These are phyloP conservation scores for Lotmaria passim DNA, from an alignment of 208 protist genomes.

Conservation along the genomic window DNA sequence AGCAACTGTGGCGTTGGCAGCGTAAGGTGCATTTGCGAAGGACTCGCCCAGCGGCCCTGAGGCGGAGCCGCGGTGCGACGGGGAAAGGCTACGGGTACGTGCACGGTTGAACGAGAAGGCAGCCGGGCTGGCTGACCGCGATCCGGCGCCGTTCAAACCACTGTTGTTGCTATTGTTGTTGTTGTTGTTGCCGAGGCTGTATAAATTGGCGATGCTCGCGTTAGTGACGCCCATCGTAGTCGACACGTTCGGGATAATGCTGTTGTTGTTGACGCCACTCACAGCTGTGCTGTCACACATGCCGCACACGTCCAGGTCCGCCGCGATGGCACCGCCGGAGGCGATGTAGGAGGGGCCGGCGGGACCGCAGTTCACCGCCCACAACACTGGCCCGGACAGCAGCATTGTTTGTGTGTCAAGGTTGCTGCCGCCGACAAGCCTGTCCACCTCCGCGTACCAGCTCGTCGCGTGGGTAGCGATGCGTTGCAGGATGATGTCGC, in stretches of 20 bases:
- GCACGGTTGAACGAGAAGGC: background rate
- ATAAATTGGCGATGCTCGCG: background rate
- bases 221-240: background rate
- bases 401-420: conserved; percentile 33
- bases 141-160: background rate
- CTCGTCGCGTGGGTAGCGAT: conserved; percentile 49
- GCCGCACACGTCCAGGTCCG: conserved; percentile 17
- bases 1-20: background rate
- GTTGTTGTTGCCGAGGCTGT: background rate
- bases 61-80: background rate
- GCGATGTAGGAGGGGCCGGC: conserved; percentile 3
- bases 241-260: background rate
- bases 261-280: background rate
- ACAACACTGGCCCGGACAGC: conserved; percentile 53
- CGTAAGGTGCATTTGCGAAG: background rate
- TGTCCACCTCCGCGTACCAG: conserved; percentile 65
- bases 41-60: background rate
- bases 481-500: conserved; percentile 62
- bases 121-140: background rate
- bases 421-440: conserved; percentile 25
- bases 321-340: conserved; percentile 7
- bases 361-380: conserved; percentile 41
- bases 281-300: background rate
- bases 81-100: conserved; percentile 16
- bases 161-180: background rate